Base-by-base conservation (phyloP, 2,329 filamentous ascomycete genomes). In the Endoconidiophora polonica region DNA sequence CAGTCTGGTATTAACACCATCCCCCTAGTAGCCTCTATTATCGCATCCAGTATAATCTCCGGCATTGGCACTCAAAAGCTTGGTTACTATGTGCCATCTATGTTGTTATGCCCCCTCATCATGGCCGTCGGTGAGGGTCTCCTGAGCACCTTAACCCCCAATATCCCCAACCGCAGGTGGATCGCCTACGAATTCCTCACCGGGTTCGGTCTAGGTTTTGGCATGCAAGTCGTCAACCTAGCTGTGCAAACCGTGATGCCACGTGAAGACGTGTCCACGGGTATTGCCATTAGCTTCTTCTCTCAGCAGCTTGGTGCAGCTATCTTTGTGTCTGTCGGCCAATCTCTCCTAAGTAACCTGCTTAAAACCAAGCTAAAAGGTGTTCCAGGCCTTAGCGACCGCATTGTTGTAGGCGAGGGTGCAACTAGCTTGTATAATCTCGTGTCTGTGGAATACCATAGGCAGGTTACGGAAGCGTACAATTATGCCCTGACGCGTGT, bases 401-500 rank as follows among this genome's bases (percentile, higher is more conserved):
- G 70, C 1, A 54, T 57, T 4, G 68, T 77, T 38, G 61, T 73
- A 50, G 63, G 59, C 5, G 68, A 64, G 5, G 74, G 74, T 26
- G 73, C 71, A n/a, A 86, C 81, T 0, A 70, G 77, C 44, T 66
- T 88, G 20, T 70, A 72, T 53, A 59, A 65, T 0, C 59, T 66
- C 2, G 73, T 85, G 23, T 65, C 71, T 0, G 55, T 62, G 0
- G 57, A 74, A 53, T 73, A 68, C 52, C 60, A 79, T 3, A 58
- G 61, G 2, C 63, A 66, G 0, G 78, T 87, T 6, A 65, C 79
- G 1, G 55, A 65, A 0, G 80, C 78, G 0, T 86, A 86, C 65
- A 84, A 84, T 59, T 63, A 68, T 41, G 74, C 79, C 0, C 66
- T 82, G 37, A 76, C 72, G 0, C 65, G 73, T 52, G 76, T 78